Percentiles rank a stretch among this genome's conserved stretches.
These are phyloP conservation scores for Lasiosphaeriaceae sp. DNA, from an alignment of 495 filamentous ascomycete species.

Conservation along the genomic window DNA sequence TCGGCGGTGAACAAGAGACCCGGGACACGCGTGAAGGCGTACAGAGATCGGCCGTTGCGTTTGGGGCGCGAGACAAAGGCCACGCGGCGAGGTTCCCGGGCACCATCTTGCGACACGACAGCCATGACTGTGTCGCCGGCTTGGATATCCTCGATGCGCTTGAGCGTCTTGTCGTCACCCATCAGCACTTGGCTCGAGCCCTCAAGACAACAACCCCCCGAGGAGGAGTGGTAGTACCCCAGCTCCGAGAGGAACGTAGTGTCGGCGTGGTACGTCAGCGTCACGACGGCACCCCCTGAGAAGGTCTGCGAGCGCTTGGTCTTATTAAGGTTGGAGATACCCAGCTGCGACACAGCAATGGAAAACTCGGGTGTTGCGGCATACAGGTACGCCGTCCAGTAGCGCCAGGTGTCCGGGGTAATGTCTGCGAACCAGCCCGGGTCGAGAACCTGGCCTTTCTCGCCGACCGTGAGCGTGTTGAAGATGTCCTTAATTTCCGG, in stretches of 20 bases:
- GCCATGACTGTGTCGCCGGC: neutral
- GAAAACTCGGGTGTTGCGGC: neutral
- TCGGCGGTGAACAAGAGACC: neutral
- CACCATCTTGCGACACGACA: neutral
- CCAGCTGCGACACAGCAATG: neutral
- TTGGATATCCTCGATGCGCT: neutral
- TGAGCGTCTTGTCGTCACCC: neutral
- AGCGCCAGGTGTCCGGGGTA: neutral
- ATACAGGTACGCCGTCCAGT: neutral
- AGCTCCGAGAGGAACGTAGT: neutral
- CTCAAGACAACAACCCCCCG: neutral
- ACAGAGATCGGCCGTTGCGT: neutral
- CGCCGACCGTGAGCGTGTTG: neutral
- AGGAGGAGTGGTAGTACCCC: neutral
- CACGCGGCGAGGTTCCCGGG: neutral
- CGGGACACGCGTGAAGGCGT: neutral
- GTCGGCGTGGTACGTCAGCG: neutral
- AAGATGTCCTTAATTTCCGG: neutral
- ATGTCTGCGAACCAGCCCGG: neutral
- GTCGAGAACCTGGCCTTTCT: neutral
- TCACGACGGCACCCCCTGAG: neutral
- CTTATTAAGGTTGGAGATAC: neutral
- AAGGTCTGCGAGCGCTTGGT: neutral
- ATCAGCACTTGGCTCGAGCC: neutral
- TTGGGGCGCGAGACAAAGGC: neutral